Conservation (phyloP, 306 rosid species). For the Dalbergia cultrata region DNA sequence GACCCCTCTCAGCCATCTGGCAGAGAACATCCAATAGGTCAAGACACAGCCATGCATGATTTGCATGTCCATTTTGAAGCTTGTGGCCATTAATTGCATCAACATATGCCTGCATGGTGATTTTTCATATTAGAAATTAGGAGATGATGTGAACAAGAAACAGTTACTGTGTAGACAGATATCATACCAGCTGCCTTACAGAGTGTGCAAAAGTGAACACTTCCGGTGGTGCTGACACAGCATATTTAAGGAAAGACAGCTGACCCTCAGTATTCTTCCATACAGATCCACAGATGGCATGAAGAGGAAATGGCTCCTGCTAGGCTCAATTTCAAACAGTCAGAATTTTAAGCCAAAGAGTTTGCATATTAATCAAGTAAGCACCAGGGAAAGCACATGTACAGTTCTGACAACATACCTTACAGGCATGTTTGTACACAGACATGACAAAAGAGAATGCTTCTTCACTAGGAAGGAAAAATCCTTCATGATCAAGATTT, state of each 20-base stretch:
- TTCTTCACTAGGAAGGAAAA: conserved; percentile 88
- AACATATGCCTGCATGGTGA: conserved; percentile 64
- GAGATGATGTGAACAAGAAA: conserved; percentile 31
- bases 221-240: conserved; percentile 85
- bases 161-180: conserved; percentile 35
- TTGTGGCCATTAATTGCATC: conserved; percentile 82
- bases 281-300: conserved; percentile 88
- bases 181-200: conserved; percentile 79
- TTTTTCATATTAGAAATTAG: conserved; percentile 28
- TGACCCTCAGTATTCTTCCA: conserved; percentile 99
- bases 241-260: conserved; percentile 89
- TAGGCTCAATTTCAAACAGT: conserved; percentile 46
- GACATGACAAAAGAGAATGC: conserved; percentile 93
- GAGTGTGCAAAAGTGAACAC: conserved; percentile 86
- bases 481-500: conserved; percentile 95
- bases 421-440: conserved; percentile 71
- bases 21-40: conserved; percentile 86
- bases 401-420: conserved; percentile 63
- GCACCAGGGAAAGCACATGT: conserved; percentile 24
- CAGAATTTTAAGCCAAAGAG: conserved; percentile 22
- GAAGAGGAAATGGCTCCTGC: conserved; percentile 97
- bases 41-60: conserved; percentile 94
- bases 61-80: conserved; percentile 81
- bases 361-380: conserved; percentile 24
- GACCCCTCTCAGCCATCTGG: conserved; percentile 94